These are phyloP conservation scores for Hericium alpestre DNA, from an alignment of 768 basidiomycete species.

Conservation along the genomic window DNA sequence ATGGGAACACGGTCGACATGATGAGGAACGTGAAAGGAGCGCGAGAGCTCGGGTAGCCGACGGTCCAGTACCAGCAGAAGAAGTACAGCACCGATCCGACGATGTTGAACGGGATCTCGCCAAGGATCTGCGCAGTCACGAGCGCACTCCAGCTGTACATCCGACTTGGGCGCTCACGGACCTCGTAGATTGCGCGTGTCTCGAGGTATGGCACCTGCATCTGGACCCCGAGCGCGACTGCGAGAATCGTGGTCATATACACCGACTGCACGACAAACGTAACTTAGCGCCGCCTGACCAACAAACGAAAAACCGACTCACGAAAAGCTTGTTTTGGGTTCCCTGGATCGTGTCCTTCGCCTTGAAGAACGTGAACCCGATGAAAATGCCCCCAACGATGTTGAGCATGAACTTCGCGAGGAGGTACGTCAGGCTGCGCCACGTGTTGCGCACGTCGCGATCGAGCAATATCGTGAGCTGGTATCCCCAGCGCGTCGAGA, in stretches of 20 bases:
- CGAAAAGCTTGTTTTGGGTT: constrained; percentile 34
- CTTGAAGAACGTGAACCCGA: constrained; percentile 35
- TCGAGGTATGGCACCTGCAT: constrained; percentile 31
- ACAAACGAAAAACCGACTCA: constrained; percentile 9
- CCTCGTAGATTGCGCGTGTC: constrained; percentile 28
- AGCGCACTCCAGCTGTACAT: constrained; percentile 34
- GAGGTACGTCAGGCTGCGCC: constrained; percentile 32
- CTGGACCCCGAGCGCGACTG: constrained; percentile 29
- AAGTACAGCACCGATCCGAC: constrained; percentile 30
- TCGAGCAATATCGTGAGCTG: constrained; percentile 23
- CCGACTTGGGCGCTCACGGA: constrained; percentile 30
- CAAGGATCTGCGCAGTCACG: constrained; percentile 24
- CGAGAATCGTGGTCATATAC: constrained; percentile 24
- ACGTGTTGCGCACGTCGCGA: constrained; percentile 23
- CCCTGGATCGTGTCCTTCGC: constrained; percentile 27
- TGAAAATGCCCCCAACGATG: constrained; percentile 23
- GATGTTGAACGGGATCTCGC: constrained; percentile 36
- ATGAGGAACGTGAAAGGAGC: constrained; percentile 31
- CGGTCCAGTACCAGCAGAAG: constrained; percentile 40
- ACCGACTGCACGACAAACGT: constrained; percentile 17
- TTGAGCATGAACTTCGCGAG: constrained; percentile 29
- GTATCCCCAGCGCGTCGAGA: constrained; percentile 28
- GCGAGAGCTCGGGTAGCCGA: constrained; percentile 27
- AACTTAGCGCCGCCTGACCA: background rate
- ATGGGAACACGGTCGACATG: constrained; percentile 26